Evolutionary conservation across 768 basidiomycete genomes (phyloP), one percentile per base, ranked within the genome.

Genomic region (Boletus vermiculosoides): DNA sequence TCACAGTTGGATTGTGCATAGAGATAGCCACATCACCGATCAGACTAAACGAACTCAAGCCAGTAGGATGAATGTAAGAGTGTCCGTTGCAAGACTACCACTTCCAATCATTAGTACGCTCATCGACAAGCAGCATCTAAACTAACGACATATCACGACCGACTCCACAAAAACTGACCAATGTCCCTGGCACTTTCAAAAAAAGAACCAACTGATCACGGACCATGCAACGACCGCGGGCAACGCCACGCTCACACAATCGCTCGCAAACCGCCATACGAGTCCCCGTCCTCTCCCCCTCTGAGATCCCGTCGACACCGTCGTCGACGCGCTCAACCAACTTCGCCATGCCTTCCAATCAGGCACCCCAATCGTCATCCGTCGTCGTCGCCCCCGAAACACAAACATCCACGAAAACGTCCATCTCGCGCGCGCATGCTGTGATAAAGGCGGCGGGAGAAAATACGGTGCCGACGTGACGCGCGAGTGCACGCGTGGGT

Each of bases 391-490:
- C 1, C 84, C 84, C 28, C 75, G 66, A 52, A 86, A 75, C 23
- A 77, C 75, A 63, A 88, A 87, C 18, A 80, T 75, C 77, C 80
- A 82, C 20, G 79, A 82, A 40, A 72, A 68, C 67, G 74, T 71
- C 45, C 45, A 66, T 64, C 54, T 59, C 58, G 28, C 30, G n/a
- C 61, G 65, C 20, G 56, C 47, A 25, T 66, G 58, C 45, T 67
- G 72, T 22, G 64, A 59, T 10, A 55, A 57, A 37, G 76, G 76
- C 15, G 74, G 74, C 4, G 77, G 76, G 31, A 77, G 74, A 55
- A 78, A 81, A 50, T 76, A 66, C 39, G 71, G 63, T 39, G 57
- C 47, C 30, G 58, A 9, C 4, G 41, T 9, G 2, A 23, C 4
- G 22, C 46, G 53, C 12, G 36, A 5, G 41, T 34, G 49, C 25